Conservation (phyloP, 139 green algal genomes). For the Volvox reticuliferus region DNA sequence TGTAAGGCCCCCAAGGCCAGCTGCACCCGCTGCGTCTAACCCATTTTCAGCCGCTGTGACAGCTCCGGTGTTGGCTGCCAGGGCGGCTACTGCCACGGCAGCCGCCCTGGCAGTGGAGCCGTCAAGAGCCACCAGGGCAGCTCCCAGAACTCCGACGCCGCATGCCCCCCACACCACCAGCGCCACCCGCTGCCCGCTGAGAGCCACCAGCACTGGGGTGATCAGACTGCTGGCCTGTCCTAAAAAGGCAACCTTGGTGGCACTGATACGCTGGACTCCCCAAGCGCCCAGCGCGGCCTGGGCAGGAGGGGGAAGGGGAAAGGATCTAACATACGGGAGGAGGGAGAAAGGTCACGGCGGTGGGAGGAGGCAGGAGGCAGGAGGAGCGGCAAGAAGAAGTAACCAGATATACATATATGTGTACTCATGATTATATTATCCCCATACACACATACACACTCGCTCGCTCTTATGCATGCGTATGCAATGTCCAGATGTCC, state of each 20-base stretch:
- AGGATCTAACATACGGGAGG: too few species aligned
- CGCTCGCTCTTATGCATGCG: too few species aligned
- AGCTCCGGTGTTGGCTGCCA: too few species aligned
- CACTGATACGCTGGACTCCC: slow-evolving; percentile 41
- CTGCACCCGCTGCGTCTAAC: neutral
- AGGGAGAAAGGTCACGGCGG: too few species aligned
- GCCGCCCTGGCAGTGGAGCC: neutral
- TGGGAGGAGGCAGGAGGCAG: too few species aligned
- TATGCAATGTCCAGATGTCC: too few species aligned
- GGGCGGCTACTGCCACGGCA: neutral
- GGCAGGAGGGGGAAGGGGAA: too few species aligned
- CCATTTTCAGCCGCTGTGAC: too few species aligned
- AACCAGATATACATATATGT: too few species aligned
- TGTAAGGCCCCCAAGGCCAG: neutral
- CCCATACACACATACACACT: too few species aligned
- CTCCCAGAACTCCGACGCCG: neutral
- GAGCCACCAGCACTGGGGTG: slow-evolving; percentile 38
- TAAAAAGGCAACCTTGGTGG: slow-evolving; percentile 47
- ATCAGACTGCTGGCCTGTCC: slow-evolving; percentile 40
- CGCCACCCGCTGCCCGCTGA: slow-evolving; percentile 22
- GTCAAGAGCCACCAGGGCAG: slow-evolving; percentile 24
- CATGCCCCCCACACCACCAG: slow-evolving; percentile 30
- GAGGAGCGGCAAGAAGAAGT: too few species aligned
- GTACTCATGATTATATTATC: too few species aligned
- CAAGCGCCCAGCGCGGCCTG: slow-evolving; percentile 37